Base-by-base conservation (phyloP, 331 rosid genomes). In the Quercus tomentella region DNA sequence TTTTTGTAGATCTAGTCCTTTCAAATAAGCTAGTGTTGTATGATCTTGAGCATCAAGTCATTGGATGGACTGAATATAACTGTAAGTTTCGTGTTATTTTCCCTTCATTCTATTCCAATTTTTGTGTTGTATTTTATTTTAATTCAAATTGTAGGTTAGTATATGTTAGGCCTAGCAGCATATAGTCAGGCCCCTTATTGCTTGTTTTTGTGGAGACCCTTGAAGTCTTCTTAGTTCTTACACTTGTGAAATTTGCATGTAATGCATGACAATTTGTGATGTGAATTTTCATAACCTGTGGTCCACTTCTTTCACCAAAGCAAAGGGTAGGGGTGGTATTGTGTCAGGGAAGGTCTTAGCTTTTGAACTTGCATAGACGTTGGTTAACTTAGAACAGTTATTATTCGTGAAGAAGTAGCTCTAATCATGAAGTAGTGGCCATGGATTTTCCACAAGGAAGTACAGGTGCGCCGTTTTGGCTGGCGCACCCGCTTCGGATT, bases 61-160 rank as follows among this genome's bases (percentile, higher is more conserved):
- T 95, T 68, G 99, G 99, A 72, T 95, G 99, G 99, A 91, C 96
- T 0, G 99, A 95, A 73, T 95, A 93, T 84, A 95, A 93, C 80
- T 95, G 99, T 95, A 85, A 91, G 99, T 89, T 33, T 72, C 25
- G 14, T 57, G 56, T 82, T 79, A 14, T 60, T 52, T 63, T 79
- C 65, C 68, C 31, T 77, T 80, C 23, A 30, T 54, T 66, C n/a
- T 84, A 51, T 69, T 61, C 5, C 10, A 41, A 51, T 4, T 31
- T 74, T 51, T 51, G 23, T 14, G 7, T 72, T 51, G 14, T 72
- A 15, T 57, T 31, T 20, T 80, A 17, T 75, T 49, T 63, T 80
- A 2, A 21, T 70, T 55, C 61, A 4, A 60, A 25, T 20, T 71
- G 54, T 45, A 23, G 60, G n/a, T 63, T 49, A 11, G 63, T 17